A percentile compares a stretch with the other conserved stretches of the same genome.
These are phyloP conservation scores for Aspergillus wentii DNA, from an alignment of 495 filamentous ascomycete species.

Conservation along the genomic window DNA sequence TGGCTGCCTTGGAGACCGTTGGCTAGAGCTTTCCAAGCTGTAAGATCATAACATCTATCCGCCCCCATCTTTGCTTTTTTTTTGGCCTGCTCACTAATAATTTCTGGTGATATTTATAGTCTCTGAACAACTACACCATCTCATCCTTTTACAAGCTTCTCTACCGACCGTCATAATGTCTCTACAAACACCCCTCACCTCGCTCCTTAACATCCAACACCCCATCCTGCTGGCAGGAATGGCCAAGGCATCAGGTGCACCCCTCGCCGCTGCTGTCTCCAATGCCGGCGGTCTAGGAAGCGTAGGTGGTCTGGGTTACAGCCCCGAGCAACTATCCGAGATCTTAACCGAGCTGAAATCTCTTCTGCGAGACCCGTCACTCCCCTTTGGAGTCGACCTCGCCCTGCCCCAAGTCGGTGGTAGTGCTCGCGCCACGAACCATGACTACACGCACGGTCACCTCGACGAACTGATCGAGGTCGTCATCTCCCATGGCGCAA, in stretches of 20 bases:
- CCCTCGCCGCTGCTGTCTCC: slow-evolving; percentile 78
- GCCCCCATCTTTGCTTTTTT: too few species aligned
- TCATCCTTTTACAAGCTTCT: not conserved
- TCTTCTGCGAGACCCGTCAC: slow-evolving; percentile 51
- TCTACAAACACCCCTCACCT: slow-evolving; percentile 71
- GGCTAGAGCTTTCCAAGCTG: too few species aligned
- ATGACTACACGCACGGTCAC: slow-evolving; percentile 84
- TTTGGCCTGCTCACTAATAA: too few species aligned
- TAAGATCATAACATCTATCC: too few species aligned
- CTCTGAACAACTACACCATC: not conserved
- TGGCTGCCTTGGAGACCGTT: too few species aligned
- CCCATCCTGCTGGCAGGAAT: slow-evolving; percentile 86
- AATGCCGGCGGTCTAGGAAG: slow-evolving; percentile 85
- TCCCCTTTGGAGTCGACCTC: slow-evolving; percentile 85
- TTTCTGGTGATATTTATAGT: too few species aligned
- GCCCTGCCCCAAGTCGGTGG: slow-evolving; percentile 82
- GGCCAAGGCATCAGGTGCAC: slow-evolving; percentile 73
- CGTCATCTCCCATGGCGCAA: slow-evolving; percentile 69
- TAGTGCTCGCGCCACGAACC: slow-evolving; percentile 75
- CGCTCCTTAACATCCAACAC: slow-evolving; percentile 69
- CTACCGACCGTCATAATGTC: slow-evolving; percentile 29
- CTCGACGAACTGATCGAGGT: slow-evolving; percentile 80
- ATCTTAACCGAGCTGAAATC: slow-evolving; percentile 82
- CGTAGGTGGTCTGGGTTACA: slow-evolving; percentile 83
- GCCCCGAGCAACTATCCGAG: slow-evolving; percentile 66